Evolutionary conservation across 164 flowering plant species (phyloP), one percentile per base, ranked within the genome.

Genomic region (Aristolochia contorta): DNA sequence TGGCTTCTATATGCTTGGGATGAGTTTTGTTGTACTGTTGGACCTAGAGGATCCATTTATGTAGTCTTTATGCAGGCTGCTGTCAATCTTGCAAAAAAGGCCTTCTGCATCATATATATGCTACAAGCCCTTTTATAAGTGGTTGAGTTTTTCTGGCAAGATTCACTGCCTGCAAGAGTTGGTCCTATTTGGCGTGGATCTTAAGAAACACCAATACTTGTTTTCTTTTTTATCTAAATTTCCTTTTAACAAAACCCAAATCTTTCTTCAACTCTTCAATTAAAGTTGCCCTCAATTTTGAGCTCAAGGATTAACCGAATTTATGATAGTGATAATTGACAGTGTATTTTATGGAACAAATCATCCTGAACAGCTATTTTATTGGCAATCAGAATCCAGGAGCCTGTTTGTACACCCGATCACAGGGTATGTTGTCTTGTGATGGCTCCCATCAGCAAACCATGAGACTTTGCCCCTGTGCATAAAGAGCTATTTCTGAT

Each of bases 401-500:
- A 63, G 87, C 96, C 27, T 92, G 98, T 81, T 80, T 92, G 65
- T 89, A 80, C 67, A 80, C 89, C 24, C 71, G 67, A 58, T 72
- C 74, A 45, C 81, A 73, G 56, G 67, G 81, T n/a, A 59, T 80
- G 69, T 83, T 87, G 55, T 85, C 93, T 56, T 92, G 98, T 70
- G 91, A 87, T 65, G 96, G 96, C 60, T 80, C 82, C 43, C 96
- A 92, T 77, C 80, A 69, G 66, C 82, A 84, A 71, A 92, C 98
- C 10, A 84, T 78, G 80, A 78, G 98, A 75, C 89, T 89, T 55
- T 92, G 98, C 69, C 96, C 96, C 15, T 87, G 98, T 75, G 95
- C 98, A 37, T 91, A 86, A 46, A 43, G 32, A 53, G 30, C 14
- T 53, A 16, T 13, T 7, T 49, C 22, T 49, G 53, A 15, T n/a